Evolutionary conservation across 2,329 filamentous ascomycete genomes (phyloP).

Genomic region (Botrytis aclada): DNA sequence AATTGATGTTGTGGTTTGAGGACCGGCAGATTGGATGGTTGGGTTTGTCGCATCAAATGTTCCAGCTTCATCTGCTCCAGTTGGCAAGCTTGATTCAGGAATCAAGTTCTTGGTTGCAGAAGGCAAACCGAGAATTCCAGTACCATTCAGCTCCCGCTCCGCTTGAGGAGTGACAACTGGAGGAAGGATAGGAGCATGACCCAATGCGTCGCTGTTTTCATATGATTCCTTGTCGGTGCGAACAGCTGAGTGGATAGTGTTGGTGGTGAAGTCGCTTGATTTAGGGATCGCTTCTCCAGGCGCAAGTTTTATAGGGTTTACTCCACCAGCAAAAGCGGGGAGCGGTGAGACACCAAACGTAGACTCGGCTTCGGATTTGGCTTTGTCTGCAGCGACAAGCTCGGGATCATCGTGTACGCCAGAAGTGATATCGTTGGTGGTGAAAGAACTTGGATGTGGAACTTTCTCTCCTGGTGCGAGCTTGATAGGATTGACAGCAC

Average conservation of each 20-base stretch:
- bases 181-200: constrained; percentile 34
- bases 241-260: constrained; percentile 68
- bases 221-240: constrained; percentile 82
- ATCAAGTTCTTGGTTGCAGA: constrained; percentile 63
- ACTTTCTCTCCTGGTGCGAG: constrained; percentile 79
- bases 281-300: constrained; percentile 81
- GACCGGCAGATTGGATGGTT: constrained; percentile 50
- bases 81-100: constrained; percentile 78
- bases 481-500: constrained; percentile 73
- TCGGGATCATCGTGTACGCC: constrained; percentile 80
- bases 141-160: constrained; percentile 36
- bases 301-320: constrained; percentile 77
- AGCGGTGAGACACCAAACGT: constrained; percentile 58
- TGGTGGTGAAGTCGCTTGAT: constrained; percentile 57
- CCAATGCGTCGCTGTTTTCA: constrained; percentile 68
- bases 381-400: constrained; percentile 56
- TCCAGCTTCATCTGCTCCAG: constrained; percentile 45
- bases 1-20: constrained; percentile 43
- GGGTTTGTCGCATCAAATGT: constrained; percentile 53
- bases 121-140: constrained; percentile 49
- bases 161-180: constrained; percentile 44
- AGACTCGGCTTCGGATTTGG: constrained; percentile 41
- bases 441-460: constrained; percentile 63
- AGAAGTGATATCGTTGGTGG: constrained; percentile 64
- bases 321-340: constrained; percentile 58